These are phyloP conservation scores for Calonectria leucothoes DNA, from an alignment of 2,329 filamentous ascomycete genomes.

Conservation along the genomic window DNA sequence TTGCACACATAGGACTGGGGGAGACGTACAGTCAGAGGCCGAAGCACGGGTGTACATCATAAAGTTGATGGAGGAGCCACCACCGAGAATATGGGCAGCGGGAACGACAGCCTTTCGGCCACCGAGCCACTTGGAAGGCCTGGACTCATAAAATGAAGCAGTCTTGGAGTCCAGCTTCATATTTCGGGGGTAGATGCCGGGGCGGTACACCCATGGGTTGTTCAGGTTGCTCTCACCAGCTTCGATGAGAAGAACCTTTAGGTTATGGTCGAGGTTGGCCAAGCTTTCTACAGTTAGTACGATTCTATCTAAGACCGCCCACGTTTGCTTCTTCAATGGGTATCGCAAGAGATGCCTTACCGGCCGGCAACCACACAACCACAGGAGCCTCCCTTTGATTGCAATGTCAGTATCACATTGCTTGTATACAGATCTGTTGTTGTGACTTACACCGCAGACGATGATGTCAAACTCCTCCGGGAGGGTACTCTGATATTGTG, in stretches of 20 bases:
- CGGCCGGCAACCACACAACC: constrained; percentile 69
- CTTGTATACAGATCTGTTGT: background rate
- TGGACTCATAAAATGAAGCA: constrained; percentile 83
- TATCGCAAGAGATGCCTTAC: constrained; percentile 48
- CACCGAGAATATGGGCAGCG: constrained; percentile 77
- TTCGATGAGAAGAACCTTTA: constrained; percentile 77
- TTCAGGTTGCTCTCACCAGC: constrained; percentile 80
- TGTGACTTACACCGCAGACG: constrained; percentile 65
- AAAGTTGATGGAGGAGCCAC: constrained; percentile 81
- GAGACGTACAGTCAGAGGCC: constrained; percentile 36
- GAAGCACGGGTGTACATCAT: constrained; percentile 63
- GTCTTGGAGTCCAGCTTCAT: constrained; percentile 81
- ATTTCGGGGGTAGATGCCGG: constrained; percentile 81
- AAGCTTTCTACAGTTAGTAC: constrained; percentile 60
- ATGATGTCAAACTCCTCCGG: constrained; percentile 87
- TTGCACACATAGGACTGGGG: background rate
- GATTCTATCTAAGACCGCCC: background rate
- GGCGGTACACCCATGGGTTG: constrained; percentile 82
- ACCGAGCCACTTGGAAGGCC: constrained; percentile 77
- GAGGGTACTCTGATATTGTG: constrained; percentile 49
- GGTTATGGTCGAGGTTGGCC: constrained; percentile 81
- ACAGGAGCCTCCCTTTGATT: constrained; percentile 70
- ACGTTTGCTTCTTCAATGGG: background rate
- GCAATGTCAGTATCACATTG: background rate
- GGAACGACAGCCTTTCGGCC: constrained; percentile 81